Conservation (phyloP, 768 basidiomycete species). For the Kondoa malvinella region DNA sequence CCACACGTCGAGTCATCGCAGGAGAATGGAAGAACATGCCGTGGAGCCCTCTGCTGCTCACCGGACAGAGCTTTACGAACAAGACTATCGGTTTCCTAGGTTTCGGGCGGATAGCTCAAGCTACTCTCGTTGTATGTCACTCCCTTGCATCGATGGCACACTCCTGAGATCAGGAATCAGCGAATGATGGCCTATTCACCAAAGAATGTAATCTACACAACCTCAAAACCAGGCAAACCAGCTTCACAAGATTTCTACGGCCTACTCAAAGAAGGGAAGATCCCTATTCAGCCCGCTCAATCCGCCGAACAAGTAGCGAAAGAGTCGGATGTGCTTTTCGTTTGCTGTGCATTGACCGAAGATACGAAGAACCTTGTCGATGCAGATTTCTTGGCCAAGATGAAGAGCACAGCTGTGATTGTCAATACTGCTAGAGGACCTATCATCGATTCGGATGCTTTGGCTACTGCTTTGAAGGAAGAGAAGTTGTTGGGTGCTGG, state of each 20-base stretch:
- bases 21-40: slow-evolving; percentile 59
- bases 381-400: slow-evolving; percentile 52
- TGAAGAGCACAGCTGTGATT: slow-evolving; percentile 69
- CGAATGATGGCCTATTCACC: slow-evolving; percentile 71
- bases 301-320: slow-evolving; percentile 48
- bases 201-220: slow-evolving; percentile 52
- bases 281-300: slow-evolving; percentile 20
- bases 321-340: slow-evolving; percentile 67
- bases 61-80: slow-evolving; percentile 41
- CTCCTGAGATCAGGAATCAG: too few relatives aligned
- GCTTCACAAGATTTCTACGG: slow-evolving; percentile 21
- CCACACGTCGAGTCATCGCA: too few relatives aligned
- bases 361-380: slow-evolving; percentile 57
- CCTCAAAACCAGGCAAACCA: slow-evolving; percentile 36
- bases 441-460: slow-evolving; percentile 73
- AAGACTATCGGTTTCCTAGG: slow-evolving; percentile 74
- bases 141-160: too few relatives aligned
- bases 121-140: not conserved
- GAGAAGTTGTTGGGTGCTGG: slow-evolving; percentile 82
- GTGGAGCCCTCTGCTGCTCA: slow-evolving; percentile 69
- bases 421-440: slow-evolving; percentile 76
- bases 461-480: slow-evolving; percentile 58
- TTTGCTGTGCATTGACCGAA: slow-evolving; percentile 40
- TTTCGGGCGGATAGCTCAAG: slow-evolving; percentile 42
- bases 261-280: slow-evolving; percentile 11